A percentile compares a stretch with the other conserved stretches of the same genome.
These are phyloP conservation scores for Diaporthe humulicola DNA, from an alignment of 2,329 filamentous ascomycete genomes.

Conservation along the genomic window DNA sequence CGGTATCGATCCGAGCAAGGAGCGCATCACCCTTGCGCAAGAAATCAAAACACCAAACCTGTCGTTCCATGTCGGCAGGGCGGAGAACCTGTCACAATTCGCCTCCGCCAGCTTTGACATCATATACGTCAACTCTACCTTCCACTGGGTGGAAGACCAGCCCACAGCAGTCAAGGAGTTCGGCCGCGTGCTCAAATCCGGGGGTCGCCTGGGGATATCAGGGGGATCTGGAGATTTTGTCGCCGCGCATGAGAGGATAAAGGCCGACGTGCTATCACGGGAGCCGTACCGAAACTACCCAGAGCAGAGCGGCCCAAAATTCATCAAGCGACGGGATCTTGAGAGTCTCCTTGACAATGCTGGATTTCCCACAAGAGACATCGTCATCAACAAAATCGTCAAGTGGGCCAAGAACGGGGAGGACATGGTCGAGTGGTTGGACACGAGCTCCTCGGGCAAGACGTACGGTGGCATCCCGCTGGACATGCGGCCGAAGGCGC, in stretches of 20 bases:
- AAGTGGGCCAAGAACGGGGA: slow-evolving; percentile 41
- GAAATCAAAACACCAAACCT: slow-evolving; percentile 1
- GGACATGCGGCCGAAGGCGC: slow-evolving; percentile 45
- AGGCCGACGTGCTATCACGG: slow-evolving; percentile 45
- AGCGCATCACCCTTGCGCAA: slow-evolving; percentile 44
- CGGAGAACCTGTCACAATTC: slow-evolving; percentile 38
- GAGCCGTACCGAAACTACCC: slow-evolving; percentile 44
- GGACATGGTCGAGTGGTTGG: slow-evolving; percentile 49
- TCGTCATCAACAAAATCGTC: slow-evolving; percentile 45
- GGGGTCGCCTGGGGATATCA: slow-evolving; percentile 39
- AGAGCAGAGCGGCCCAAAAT: slow-evolving; percentile 43
- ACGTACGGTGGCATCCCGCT: slow-evolving; percentile 49
- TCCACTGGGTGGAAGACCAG: slow-evolving; percentile 48
- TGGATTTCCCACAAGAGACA: slow-evolving; percentile 39
- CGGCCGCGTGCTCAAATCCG: slow-evolving; percentile 44
- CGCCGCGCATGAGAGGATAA: slow-evolving; percentile 42
- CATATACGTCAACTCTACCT: slow-evolving; percentile 46
- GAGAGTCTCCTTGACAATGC: slow-evolving; percentile 43
- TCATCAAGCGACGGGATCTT: slow-evolving; percentile 44
- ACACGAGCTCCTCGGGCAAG: slow-evolving; percentile 50
- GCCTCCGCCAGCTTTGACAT: slow-evolving; percentile 44
- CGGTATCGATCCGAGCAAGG: slow-evolving; percentile 52
- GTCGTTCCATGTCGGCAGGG: slow-evolving; percentile 10
- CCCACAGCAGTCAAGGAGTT: slow-evolving; percentile 42
- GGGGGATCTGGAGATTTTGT: slow-evolving; percentile 42